These are phyloP conservation scores for Physocladia obscura DNA, from an alignment of 192 early-diverging fungal genomes.

Conservation along the genomic window DNA sequence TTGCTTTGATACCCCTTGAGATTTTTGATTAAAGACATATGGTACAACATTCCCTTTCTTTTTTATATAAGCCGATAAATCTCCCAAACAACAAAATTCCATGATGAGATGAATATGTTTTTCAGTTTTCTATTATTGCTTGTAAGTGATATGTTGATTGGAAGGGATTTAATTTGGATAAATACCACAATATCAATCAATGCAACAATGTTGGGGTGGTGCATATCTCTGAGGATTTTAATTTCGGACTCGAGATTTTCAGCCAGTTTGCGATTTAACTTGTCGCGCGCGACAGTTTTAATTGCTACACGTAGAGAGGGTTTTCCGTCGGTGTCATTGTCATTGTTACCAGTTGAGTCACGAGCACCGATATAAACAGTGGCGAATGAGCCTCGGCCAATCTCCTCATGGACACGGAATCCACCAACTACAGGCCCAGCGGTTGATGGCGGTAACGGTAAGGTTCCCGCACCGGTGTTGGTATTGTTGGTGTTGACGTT, in stretches of 20 bases:
- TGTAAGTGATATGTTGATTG: neutral
- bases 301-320: slow-evolving; percentile 67
- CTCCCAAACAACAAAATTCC: slow-evolving; percentile 97
- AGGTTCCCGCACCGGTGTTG: no score
- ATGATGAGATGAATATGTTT: slow-evolving; percentile 94
- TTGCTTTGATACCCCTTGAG: slow-evolving; percentile 27
- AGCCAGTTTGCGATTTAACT: slow-evolving; percentile 84
- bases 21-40: neutral
- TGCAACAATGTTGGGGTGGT: slow-evolving; percentile 84
- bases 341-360: neutral
- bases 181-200: slow-evolving; percentile 84
- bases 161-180: neutral
- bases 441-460: no score
- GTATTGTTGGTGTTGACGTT: no score
- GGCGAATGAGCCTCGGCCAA: slow-evolving; percentile 95
- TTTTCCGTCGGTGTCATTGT: no score
- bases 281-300: slow-evolving; percentile 85
- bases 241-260: slow-evolving; percentile 97
- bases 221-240: slow-evolving; percentile 80
- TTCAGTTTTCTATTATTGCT: slow-evolving; percentile 71
- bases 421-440: slow-evolving; percentile 65
- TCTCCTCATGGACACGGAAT: slow-evolving; percentile 76
- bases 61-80: slow-evolving; percentile 88
- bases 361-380: slow-evolving; percentile 79
- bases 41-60: slow-evolving; percentile 39